Evolutionary conservation across 768 basidiomycete genomes (phyloP), one percentile per base, ranked within the genome.

Genomic region (Boletus vinaceobasis): DNA sequence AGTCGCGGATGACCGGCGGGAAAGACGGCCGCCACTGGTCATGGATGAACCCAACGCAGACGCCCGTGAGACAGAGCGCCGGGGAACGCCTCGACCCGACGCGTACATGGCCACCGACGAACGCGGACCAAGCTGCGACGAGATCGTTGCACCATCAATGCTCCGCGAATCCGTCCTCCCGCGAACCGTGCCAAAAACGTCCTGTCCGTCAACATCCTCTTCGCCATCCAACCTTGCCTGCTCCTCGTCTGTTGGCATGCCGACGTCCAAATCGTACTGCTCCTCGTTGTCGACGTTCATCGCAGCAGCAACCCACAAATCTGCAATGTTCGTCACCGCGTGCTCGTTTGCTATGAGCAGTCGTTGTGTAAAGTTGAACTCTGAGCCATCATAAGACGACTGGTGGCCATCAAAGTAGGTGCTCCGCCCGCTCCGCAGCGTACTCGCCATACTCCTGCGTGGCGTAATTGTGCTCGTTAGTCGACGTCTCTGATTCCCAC

Each of bases 251-350:
- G 50, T 43, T 7, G 44, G 53, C 39, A 62, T 45, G 10, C 52
- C 57, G 52, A 70, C 62, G 10, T 77, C 79, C 17, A 73, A 71
- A 56, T 77, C 75, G 56, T 88, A 89, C 3, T 86, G 85, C 53
- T 93, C 86, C 59, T 94, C 93, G 61, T 90, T 88, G 65, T 96
- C 94, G 31, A 87, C 92, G 56, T 96, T 97, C 75, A 96, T 92
- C 7, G 96, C 97, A 19, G 95, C 90, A 5, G 93, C 93, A 48
- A 98, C 92, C 97, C 97, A 99, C 21, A 99, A 76, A 72, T 98
- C 96, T 23, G 93, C 91, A 65, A 99, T 90, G 61, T 88, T 93
- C 53, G 92, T 95, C 5, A 94, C 93, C 13, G 92, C 88, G 61
- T 93, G 90, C 72, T 97, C 94, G 71, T 97, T 97, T 19, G 96